Evolutionary conservation across 225 moss, liverwort and hornwort genomes (phyloP), one percentile per base, ranked within the genome.

Genomic region (Pseudoscleropodium purum): DNA sequence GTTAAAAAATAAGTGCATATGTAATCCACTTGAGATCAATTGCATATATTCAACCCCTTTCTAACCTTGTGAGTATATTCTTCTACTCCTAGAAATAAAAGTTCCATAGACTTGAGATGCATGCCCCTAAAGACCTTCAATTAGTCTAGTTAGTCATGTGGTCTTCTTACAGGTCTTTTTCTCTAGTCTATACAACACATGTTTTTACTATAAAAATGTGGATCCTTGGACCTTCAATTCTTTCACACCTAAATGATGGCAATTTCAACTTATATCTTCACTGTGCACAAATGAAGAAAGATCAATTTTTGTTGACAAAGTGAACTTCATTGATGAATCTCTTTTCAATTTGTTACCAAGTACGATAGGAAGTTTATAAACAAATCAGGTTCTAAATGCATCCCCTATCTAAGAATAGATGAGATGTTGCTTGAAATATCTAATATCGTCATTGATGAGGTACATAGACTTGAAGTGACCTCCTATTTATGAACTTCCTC

Each of bases 161-260:
- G 27, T 43, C 73, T 43, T 45, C 2, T 43, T 0, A 1, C 39
- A 3, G 24, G 2, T 70, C 39, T 70, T 14, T 59, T 4, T 24
- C 25, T 18, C 1, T 30, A 47, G 6, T 74, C 0, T 45, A 45
- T 4, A 18, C 0, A 0, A 0, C 18, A 30, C 2, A 30, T 75
- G 4, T 7, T 31, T 12, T 1, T 75, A 19, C n/a, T n/a, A 4
- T 75, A 73, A 5, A 68, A 41, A 5, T 47, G 6, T 1, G 2
- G 0, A 49, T 47, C 74, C 17, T 45, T 17, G 3, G 1, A 74
- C 4, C 47, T 18, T 75, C 30, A 31, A 47, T 18, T 31, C 0
- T 10, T 1, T 47, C 11, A 47, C 31, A 20, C 6, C 1, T 49
- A 2, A 49, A 49, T 1, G 31, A 49, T 75, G 11, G 19, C 11